Evolutionary conservation across 768 basidiomycete species (phyloP).

Genomic region (Mycena maculata): DNA sequence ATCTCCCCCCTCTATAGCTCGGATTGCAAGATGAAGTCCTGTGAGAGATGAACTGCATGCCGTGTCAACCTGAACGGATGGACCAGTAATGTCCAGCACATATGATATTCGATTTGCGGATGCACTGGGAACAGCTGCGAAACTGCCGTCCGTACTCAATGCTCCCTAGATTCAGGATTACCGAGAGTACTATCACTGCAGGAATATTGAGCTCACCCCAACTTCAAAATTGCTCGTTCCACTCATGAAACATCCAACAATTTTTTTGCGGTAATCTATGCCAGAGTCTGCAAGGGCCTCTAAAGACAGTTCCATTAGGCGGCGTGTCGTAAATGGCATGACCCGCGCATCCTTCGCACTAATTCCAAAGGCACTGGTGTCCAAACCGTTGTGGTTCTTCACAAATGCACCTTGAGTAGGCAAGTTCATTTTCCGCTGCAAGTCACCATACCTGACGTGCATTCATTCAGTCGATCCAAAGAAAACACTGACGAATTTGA

Average conservation of each 20-base stretch:
- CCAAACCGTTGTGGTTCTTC: not conserved
- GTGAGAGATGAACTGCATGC: constrained; percentile 53
- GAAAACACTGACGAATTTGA: not conserved
- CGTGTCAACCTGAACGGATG: constrained; percentile 52
- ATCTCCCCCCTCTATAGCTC: constrained; percentile 49
- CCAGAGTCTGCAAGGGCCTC: constrained; percentile 14
- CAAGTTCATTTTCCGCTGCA: not conserved
- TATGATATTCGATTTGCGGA: constrained; percentile 47
- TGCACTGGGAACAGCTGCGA: constrained; percentile 33
- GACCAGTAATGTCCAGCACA: constrained; percentile 40
- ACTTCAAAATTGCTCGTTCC: not conserved
- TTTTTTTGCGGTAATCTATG: not conserved
- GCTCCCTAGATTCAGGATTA: not conserved
- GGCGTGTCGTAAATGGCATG: not conserved
- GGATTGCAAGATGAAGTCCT: constrained; percentile 52
- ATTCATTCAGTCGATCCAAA: not conserved
- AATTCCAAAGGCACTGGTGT: constrained; percentile 4
- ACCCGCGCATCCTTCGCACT: constrained; percentile 14
- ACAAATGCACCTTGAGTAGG: constrained; percentile 3
- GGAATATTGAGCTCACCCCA: too few relatives aligned
- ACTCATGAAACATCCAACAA: constrained; percentile 11
- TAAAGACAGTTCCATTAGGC: constrained; percentile 10
- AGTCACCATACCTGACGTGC: not conserved
- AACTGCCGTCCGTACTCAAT: constrained; percentile 14
- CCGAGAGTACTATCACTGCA: too few relatives aligned